Base-by-base conservation (phyloP, 192 early-diverging fungal species). In the Mortierella hygrophila region DNA sequence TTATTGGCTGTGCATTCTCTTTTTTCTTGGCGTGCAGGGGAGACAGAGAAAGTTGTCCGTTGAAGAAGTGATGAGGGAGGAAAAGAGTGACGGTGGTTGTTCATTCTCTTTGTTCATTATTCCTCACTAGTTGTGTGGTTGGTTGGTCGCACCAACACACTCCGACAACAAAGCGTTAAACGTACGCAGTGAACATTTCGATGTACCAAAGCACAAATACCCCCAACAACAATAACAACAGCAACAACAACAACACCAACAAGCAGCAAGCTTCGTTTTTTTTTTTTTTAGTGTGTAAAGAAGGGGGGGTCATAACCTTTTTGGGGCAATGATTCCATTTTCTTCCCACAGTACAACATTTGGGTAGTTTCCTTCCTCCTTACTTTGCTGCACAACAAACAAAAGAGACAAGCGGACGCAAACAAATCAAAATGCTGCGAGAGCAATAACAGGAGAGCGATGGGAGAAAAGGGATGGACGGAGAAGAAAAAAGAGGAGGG, bases 261-360 rank as follows among this genome's bases (percentile, higher is more conserved):
- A 55, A 55, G 44, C 44, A 46, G 44, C 44, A 46, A 46, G 49
- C 20, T n/a, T n/a, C 49, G 18, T 32, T 32, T 65, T 65, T 65
- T n/a, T 23, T 32, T 38, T 70, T 70, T 32, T 40, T 70, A 38
- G 35, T 70, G 37, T 38, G 35, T 70, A 23, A 41, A 41, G 35
- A 41, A 46, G 11, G 10, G 41, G 16, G 18, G 40, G 18, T 54
- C 47, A 35, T 9, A 10, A 0, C 42, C 69, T 20, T 70, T 74
- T 79, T 75, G 70, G 41, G 70, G 21, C 70, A 42, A 46, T 70
- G n/a, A 70, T 21, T 32, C 10, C 32, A 40, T 46, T 37, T 87
- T 87, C 81, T 82, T 82, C 81, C 81, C 81, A 82, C 81, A 77
- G 75, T 82, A 71, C 74, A 75, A 70, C 40, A 55, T 73, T 35